phyloP scores from a whole-genome alignment of 2,329 filamentous ascomycete genomes.

The Tolypocladium guangdongense region DNA sequence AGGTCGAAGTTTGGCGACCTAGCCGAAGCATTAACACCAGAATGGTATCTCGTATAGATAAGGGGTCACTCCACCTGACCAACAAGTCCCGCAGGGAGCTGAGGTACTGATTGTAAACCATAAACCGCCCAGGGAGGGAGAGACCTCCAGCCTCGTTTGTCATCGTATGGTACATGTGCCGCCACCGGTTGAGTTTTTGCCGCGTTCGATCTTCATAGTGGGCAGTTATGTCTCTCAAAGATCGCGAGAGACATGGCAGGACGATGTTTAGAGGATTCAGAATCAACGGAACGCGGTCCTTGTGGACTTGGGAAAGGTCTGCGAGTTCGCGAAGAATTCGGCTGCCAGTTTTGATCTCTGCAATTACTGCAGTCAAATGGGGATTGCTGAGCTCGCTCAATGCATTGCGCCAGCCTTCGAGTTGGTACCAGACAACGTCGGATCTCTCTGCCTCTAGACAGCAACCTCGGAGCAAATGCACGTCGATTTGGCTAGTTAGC shows the following conservation, averaged over 20 bases:
- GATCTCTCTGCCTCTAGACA: slow-evolving; percentile 43
- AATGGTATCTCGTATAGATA: neutral
- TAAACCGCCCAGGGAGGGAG: slow-evolving; percentile 39
- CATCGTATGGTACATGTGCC: slow-evolving; percentile 46
- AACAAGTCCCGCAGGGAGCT: slow-evolving; percentile 37
- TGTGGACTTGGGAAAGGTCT: slow-evolving; percentile 41
- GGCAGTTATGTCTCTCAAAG: slow-evolving; percentile 39
- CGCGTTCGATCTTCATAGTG: slow-evolving; percentile 40
- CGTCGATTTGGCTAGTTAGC: slow-evolving; percentile 15
- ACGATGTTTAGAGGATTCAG: slow-evolving; percentile 45
- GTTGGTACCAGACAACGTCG: slow-evolving; percentile 32
- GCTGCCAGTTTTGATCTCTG: slow-evolving; percentile 33
- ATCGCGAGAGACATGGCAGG: slow-evolving; percentile 42
- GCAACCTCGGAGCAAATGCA: slow-evolving; percentile 39
- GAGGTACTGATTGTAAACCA: slow-evolving; percentile 45
- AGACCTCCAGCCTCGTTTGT: slow-evolving; percentile 40
- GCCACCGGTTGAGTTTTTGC: slow-evolving; percentile 41
- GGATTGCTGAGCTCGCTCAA: slow-evolving; percentile 33
- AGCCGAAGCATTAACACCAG: slow-evolving; percentile 7
- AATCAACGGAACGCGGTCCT: slow-evolving; percentile 36
- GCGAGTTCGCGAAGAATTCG: slow-evolving; percentile 41
- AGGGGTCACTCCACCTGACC: slow-evolving; percentile 28
- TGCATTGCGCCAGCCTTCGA: slow-evolving; percentile 37
- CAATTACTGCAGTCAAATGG: slow-evolving; percentile 35
- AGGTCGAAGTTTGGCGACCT: slow-evolving; percentile 42